These are phyloP conservation scores for Bromus sterilis DNA, from an alignment of 176 grass and related monocot species.

Conservation along the genomic window DNA sequence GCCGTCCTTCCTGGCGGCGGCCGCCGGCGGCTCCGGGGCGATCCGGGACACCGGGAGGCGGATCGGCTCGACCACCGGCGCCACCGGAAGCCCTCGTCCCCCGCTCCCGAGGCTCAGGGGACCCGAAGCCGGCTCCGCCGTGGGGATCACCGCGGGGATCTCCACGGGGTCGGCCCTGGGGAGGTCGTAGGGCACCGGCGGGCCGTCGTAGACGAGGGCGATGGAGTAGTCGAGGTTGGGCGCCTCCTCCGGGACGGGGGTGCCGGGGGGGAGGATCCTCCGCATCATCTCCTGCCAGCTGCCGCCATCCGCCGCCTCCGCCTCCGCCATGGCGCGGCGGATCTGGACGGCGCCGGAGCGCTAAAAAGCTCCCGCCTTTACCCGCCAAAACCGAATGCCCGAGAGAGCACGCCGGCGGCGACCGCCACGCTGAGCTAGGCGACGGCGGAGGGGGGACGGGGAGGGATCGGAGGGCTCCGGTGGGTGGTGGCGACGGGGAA, in stretches of 20 bases:
- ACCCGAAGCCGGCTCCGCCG: constrained; percentile 47
- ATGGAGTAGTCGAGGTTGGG: constrained; percentile 88
- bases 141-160: constrained; percentile 47
- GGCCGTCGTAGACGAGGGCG: constrained; percentile 88
- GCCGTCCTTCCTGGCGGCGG: background rate
- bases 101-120: constrained; percentile 14
- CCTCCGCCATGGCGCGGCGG: constrained; percentile 23
- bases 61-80: constrained; percentile 57
- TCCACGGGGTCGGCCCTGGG: constrained; percentile 74
- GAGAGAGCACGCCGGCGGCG: background rate
- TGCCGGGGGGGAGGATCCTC: constrained; percentile 70
- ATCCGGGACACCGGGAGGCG: constrained; percentile 73
- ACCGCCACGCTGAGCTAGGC: too few species aligned
- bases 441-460: background rate
- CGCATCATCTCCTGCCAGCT: constrained; percentile 84
- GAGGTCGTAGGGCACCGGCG: constrained; percentile 78
- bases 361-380: background rate
- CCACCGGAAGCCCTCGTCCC: constrained; percentile 23
- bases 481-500: background rate
- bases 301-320: constrained; percentile 31
- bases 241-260: constrained; percentile 74
- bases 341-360: background rate
- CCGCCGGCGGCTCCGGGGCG: constrained; percentile 19
- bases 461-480: background rate
- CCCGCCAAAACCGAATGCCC: background rate